Evolutionary conservation across 2,329 filamentous ascomycete species (phyloP), one percentile per base, ranked within the genome.

Genomic region (Colletotrichum zoysiae): DNA sequence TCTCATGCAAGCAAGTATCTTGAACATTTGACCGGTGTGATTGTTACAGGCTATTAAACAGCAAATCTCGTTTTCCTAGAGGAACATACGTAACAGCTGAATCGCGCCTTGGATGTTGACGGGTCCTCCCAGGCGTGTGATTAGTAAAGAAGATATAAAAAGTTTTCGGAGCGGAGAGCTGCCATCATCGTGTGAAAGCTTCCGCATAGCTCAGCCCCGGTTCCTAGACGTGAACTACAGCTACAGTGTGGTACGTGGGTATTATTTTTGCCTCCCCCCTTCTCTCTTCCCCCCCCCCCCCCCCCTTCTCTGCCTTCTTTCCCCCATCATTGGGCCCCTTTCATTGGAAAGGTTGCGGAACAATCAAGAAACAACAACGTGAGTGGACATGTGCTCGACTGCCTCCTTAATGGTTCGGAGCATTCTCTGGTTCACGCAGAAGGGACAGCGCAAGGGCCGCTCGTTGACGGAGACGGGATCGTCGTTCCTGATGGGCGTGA

Each of bases 391-490:
- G 76, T 90, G 88, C 77, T 90, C 88, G 3, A 90, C 88, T 5
- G 88, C 87, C 77, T 90, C 88, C 78, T 88, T 90, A 57, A 90
- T 88, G 1, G 84, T 87, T 23, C 88, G 82, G 63, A 90, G 82
- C 87, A 90, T 89, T 7, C 88, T 84, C 75, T 89, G 86, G 74
- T 90, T 90, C 46, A 90, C 84, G 73, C 88, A 90, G 74, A 89
- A 90, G 1, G 88, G 88, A 74, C 88, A 90, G 23, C 88, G 83
- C 38, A 89, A 78, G 2, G 88, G 87, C 26, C 84, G 79, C 46
- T 90, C 86, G 42, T 82, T 81, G 7, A 80, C 78, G 5, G 85
- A 81, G 38, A 86, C 77, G 9, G 86, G 84, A 5, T 80, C 83
- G 20, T 84, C 84, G 20, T 86, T 84, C 38, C 87, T 84, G 59